Evolutionary conservation across 148 eudicot genomes (phyloP), one percentile per base, ranked within the genome.

Genomic region (Camellia lanceoleosa): DNA sequence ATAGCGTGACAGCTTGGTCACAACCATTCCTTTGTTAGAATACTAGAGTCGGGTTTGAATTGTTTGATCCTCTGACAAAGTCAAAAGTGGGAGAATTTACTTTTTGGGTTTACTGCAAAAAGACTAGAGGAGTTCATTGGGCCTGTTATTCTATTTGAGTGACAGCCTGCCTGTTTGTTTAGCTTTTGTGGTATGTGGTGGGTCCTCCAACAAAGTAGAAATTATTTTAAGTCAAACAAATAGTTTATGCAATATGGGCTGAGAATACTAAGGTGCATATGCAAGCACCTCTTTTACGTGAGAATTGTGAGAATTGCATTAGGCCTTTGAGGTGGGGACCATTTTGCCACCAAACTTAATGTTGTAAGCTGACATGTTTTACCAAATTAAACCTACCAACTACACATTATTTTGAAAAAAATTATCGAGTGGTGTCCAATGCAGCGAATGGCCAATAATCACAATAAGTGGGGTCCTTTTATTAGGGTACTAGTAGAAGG

Each of bases 81-180:
- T 61, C 68, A 75, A 75, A 42, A 75, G 67, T 75, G 12, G 68
- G 55, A 13, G 63, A 59, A 18, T 23, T 61, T 61, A 75, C 77
- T 61, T 75, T 58, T 42, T 43, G 30, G 52, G 38, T 58, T 74
- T 73, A n/a, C 63, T 55, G 11, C 42, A 19, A 64, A 19, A 30
- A 20, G 4, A 9, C 4, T 3, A 11, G 19, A 30, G 3, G 8
- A 14, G 44, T 56, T 16, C 38, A 30, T 30, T 30, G 38, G 38
- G 38, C 41, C 75, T 52, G 60, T 51, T 8, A 19, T 8, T 49
- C 42, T 14, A 56, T 7, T 73, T 30, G 60, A 10, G 5, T 56
- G 42, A 49, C 60, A 74, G 63, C 44, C 64, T 60, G 64, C 38
- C 38, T 30, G 9, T 58, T 58, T 12, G 4, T 58, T 14, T 58